phyloP scores from a whole-genome alignment of 1,139 yeast species.

The Saccharomycopsis crataegensis region DNA sequence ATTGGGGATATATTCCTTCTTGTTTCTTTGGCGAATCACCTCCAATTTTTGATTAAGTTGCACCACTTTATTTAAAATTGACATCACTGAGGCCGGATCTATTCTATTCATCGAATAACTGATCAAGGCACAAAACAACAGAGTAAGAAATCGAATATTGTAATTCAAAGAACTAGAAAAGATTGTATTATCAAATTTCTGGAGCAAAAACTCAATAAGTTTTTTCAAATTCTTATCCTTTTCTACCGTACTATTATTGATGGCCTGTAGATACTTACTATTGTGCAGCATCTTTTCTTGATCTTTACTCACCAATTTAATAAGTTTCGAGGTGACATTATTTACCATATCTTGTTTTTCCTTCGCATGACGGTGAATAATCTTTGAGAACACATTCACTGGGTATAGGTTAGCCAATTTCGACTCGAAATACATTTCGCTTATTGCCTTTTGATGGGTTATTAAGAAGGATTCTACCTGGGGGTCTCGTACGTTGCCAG shows the following conservation, averaged over 20 bases:
- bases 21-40: not conserved
- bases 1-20: not conserved
- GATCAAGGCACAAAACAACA: too few relatives aligned
- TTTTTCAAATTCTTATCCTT: too few relatives aligned
- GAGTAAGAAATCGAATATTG: too few relatives aligned
- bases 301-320: not conserved
- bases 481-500: not conserved
- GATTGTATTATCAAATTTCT: too few relatives aligned
- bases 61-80: not conserved
- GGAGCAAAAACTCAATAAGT: too few relatives aligned
- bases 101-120: too few relatives aligned
- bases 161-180: too few relatives aligned
- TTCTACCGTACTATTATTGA: too few relatives aligned
- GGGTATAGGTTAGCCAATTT: conserved; percentile 13
- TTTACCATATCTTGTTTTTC: conserved; percentile 2
- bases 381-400: not conserved
- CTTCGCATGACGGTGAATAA: conserved; percentile 13
- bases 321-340: conserved; percentile 4
- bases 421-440: conserved; percentile 5
- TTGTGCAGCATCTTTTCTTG: too few relatives aligned
- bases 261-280: too few relatives aligned
- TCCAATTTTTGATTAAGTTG: not conserved
- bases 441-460: not conserved
- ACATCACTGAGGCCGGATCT: not conserved
- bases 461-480: not conserved